Evolutionary conservation across 177 flowering plant species (phyloP).

Genomic region (Tripterygium wilfordii): DNA sequence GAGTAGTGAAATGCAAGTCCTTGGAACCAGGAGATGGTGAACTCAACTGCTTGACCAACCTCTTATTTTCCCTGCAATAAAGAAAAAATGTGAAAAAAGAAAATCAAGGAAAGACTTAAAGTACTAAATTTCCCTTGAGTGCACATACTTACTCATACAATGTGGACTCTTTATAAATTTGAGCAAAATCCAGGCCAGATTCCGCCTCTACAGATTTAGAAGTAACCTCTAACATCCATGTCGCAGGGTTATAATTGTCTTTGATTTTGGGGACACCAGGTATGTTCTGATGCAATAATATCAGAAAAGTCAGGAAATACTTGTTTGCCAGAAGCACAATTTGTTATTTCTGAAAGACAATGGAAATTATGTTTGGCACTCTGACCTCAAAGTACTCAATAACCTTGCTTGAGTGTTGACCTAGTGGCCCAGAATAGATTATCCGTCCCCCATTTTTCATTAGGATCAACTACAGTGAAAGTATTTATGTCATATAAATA

Average conservation of each 20-base stretch:
- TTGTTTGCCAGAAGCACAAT: too few species aligned
- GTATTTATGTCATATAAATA: too few species aligned
- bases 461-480: conserved; percentile 28
- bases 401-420: conserved; percentile 21
- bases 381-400: conserved; percentile 34
- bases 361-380: neutral
- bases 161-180: conserved; percentile 28
- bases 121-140: neutral
- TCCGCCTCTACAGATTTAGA: conserved; percentile 27
- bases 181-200: conserved; percentile 30
- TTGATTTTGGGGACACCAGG: conserved; percentile 43
- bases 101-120: neutral
- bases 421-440: conserved; percentile 32
- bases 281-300: conserved; percentile 19
- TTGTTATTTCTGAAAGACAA: too few species aligned
- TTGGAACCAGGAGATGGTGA: conserved; percentile 24
- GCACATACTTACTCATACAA: conserved; percentile 24
- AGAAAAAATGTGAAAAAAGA: neutral
- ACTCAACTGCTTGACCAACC: conserved; percentile 23
- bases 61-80: conserved; percentile 17
- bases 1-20: conserved; percentile 32
- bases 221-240: conserved; percentile 50
- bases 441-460: conserved; percentile 37
- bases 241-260: conserved; percentile 38
- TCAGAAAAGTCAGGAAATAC: neutral